Percentiles rank a stretch among this genome's conserved stretches.
phyloP scores from a whole-genome alignment of 2,329 filamentous ascomycete genomes.

The Graphium sp. region DNA sequence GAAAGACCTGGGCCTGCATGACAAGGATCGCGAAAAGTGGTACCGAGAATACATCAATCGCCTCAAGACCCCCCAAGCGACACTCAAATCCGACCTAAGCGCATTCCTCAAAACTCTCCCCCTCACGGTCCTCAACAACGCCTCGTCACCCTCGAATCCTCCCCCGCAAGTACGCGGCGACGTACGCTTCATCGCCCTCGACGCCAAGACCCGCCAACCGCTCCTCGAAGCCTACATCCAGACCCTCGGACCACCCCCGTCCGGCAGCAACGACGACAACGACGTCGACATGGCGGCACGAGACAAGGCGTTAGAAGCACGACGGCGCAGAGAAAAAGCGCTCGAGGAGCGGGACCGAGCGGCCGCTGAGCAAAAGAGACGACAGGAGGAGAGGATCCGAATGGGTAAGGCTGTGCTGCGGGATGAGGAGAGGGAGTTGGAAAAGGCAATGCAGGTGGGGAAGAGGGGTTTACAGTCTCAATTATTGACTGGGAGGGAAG shows the following conservation, averaged over 20 bases:
- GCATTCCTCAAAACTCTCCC: slow-evolving; percentile 47
- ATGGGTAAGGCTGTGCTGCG: slow-evolving; percentile 42
- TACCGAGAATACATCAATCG: slow-evolving; percentile 60
- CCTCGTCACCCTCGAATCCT: slow-evolving; percentile 36
- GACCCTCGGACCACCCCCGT: slow-evolving; percentile 40
- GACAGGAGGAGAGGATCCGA: slow-evolving; percentile 39
- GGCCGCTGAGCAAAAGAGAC: slow-evolving; percentile 46
- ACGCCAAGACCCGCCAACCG: slow-evolving; percentile 40
- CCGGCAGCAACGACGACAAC: slow-evolving; percentile 14
- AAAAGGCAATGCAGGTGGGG: slow-evolving; percentile 50
- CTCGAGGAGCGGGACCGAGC: slow-evolving; percentile 44
- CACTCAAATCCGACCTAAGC: slow-evolving; percentile 53
- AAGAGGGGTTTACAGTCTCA: slow-evolving; percentile 51
- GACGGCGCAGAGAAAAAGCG: slow-evolving; percentile 46
- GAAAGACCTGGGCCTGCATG: slow-evolving; percentile 53
- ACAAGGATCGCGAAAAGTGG: slow-evolving; percentile 65
- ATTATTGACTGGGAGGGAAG: slow-evolving; percentile 17
- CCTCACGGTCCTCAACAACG: slow-evolving; percentile 38
- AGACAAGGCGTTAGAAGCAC: slow-evolving; percentile 29
- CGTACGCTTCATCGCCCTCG: slow-evolving; percentile 52
- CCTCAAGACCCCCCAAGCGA: slow-evolving; percentile 46
- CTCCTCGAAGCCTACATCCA: slow-evolving; percentile 51
- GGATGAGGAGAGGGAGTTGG: slow-evolving; percentile 51
- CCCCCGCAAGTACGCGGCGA: slow-evolving; percentile 48
- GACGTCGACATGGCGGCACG: slow-evolving; percentile 32